phyloP scores from a whole-genome alignment of 768 basidiomycete genomes.

The Kwoniella heveanensis region DNA sequence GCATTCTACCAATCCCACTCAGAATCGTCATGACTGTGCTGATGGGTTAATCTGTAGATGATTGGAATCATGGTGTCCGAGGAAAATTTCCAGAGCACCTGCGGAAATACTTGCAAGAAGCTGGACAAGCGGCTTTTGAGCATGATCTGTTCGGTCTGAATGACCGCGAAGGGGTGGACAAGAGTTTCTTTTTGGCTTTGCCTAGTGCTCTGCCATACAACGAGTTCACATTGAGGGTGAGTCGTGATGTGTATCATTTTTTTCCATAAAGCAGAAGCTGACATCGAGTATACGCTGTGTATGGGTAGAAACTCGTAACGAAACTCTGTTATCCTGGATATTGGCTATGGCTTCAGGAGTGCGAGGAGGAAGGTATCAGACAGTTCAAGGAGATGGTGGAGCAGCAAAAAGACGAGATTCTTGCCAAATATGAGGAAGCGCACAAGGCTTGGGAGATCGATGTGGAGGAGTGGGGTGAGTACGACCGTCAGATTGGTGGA shows the following conservation, averaged over 20 bases:
- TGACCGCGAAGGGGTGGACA: conserved; percentile 59
- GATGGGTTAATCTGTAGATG: conserved; percentile 57
- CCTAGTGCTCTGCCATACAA: conserved; percentile 90
- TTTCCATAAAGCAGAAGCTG: not conserved
- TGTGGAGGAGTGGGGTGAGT: conserved; percentile 43
- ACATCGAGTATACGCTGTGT: not conserved
- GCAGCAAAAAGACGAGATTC: conserved; percentile 68
- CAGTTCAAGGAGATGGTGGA: conserved; percentile 67
- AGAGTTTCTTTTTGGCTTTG: conserved; percentile 87
- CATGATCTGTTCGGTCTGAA: conserved; percentile 69
- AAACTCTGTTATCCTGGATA: conserved; percentile 81
- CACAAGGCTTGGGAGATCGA: conserved; percentile 69
- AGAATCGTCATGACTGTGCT: not conserved
- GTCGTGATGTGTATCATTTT: conserved; percentile 28
- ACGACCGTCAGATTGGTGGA: not conserved
- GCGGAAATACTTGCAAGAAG: conserved; percentile 69
- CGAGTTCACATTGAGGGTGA: conserved; percentile 75
- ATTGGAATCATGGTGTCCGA: conserved; percentile 67
- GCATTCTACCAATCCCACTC: conserved; percentile 2
- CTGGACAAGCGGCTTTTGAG: conserved; percentile 75
- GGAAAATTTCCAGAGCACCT: conserved; percentile 84
- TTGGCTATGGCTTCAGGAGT: conserved; percentile 65
- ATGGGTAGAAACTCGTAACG: conserved; percentile 83
- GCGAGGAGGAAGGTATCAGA: conserved; percentile 69
- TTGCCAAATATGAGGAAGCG: conserved; percentile 74